phyloP scores from a whole-genome alignment of 2,329 filamentous ascomycete species.

The Coniochaeta hoffmannii region DNA sequence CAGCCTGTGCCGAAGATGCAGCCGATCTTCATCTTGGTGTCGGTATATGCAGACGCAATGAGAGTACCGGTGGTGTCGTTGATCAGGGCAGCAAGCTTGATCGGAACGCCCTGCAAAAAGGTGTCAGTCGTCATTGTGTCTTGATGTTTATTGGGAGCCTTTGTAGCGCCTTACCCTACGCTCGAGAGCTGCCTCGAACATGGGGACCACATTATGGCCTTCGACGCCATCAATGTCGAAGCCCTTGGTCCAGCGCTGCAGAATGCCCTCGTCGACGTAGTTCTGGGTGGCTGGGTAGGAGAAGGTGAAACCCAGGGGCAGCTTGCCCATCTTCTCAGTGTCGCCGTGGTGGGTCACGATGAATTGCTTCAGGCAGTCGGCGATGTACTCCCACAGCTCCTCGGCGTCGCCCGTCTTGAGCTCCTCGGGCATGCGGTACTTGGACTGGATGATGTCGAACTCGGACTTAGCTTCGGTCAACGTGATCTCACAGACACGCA shows the following conservation, averaged over 20 bases:
- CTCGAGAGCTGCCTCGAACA: slow-evolving; percentile 72
- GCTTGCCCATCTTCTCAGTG: slow-evolving; percentile 49
- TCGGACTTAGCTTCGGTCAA: slow-evolving; percentile 81
- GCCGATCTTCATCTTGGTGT: slow-evolving; percentile 84
- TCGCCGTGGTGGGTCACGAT: slow-evolving; percentile 77
- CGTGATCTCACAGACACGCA: slow-evolving; percentile 89
- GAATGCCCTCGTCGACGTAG: slow-evolving; percentile 84
- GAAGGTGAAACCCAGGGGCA: slow-evolving; percentile 91
- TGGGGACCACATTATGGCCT: slow-evolving; percentile 81
- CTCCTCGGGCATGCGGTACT: slow-evolving; percentile 91
- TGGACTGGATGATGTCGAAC: slow-evolving; percentile 92
- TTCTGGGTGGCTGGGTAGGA: slow-evolving; percentile 91
- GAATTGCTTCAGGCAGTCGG: slow-evolving; percentile 86
- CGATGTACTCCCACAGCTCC: slow-evolving; percentile 91
- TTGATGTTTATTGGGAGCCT: not conserved
- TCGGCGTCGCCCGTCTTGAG: slow-evolving; percentile 79
- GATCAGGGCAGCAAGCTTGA: slow-evolving; percentile 87
- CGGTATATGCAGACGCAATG: slow-evolving; percentile 96
- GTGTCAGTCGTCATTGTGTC: not conserved
- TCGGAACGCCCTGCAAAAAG: slow-evolving; percentile 65
- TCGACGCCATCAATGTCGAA: slow-evolving; percentile 92
- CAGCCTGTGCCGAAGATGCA: slow-evolving; percentile 98
- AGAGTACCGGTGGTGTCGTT: slow-evolving; percentile 97
- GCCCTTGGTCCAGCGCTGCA: slow-evolving; percentile 96
- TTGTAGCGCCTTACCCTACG: slow-evolving; percentile 45